A percentile compares a stretch with the other conserved stretches of the same genome.
These are phyloP conservation scores for Neoboletus brunneissimus DNA, from an alignment of 768 basidiomycete species.

Conservation along the genomic window DNA sequence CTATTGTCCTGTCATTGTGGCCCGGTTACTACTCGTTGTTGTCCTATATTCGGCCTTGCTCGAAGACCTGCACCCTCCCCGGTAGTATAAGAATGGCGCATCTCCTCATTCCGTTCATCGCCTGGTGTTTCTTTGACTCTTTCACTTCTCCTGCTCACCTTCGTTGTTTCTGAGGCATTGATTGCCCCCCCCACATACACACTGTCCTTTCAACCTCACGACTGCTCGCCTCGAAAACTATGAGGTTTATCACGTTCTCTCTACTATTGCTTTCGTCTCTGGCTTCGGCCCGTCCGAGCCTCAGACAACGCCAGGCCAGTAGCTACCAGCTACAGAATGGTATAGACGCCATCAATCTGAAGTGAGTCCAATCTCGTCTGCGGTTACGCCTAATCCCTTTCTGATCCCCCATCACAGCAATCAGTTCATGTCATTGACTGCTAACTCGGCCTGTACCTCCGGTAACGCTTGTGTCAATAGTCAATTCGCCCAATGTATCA, in stretches of 20 bases:
- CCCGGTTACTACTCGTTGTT: constrained; percentile 12
- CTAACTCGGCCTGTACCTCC: constrained; percentile 35
- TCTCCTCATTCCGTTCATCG: neutral
- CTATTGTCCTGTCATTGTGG: constrained; percentile 20
- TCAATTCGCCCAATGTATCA: constrained; percentile 56
- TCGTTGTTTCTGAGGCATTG: constrained; percentile 22
- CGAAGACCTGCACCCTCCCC: too few relatives aligned
- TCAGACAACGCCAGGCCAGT: constrained; percentile 25
- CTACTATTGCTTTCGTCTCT: constrained; percentile 26
- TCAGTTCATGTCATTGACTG: constrained; percentile 16
- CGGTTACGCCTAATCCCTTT: neutral
- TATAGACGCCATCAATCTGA: constrained; percentile 40
- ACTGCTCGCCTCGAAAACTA: constrained; percentile 15
- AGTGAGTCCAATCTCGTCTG: constrained; percentile 30
- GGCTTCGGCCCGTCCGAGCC: constrained; percentile 37
- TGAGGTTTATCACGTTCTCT: constrained; percentile 41
- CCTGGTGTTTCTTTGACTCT: neutral
- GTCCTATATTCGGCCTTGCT: neutral
- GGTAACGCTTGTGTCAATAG: constrained; percentile 49
- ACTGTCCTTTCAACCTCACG: neutral
- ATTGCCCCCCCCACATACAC: constrained; percentile 14
- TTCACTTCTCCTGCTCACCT: constrained; percentile 1
- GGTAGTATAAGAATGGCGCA: constrained; percentile 18
- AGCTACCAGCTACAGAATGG: constrained; percentile 38
- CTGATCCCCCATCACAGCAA: constrained; percentile 17